Percentiles rank a stretch among this genome's conserved stretches.
phyloP scores from a whole-genome alignment of 164 flowering plant genomes.

The Paratinospora sagittata region DNA sequence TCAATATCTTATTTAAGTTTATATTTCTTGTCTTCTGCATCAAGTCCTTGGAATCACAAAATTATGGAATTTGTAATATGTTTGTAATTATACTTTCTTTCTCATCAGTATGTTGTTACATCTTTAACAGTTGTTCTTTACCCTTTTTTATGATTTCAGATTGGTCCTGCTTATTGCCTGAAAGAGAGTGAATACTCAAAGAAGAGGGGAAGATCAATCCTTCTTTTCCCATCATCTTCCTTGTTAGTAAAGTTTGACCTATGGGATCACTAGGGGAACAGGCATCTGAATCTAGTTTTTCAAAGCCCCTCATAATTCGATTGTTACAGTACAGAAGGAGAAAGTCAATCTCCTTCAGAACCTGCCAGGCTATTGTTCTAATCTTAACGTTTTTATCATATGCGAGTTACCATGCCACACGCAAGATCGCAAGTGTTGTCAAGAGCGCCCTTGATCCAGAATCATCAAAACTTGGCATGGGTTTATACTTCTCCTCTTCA shows the following conservation, averaged over 20 bases:
- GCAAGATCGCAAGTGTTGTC: constrained; percentile 84
- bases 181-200: not conserved
- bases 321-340: constrained; percentile 36
- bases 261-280: constrained; percentile 27
- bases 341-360: constrained; percentile 42
- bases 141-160: constrained; percentile 12
- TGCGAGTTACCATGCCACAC: constrained; percentile 67
- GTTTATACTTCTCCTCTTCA: constrained; percentile 17
- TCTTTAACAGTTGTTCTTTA: too few species aligned
- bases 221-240: not conserved
- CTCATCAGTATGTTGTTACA: not conserved
- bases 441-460: constrained; percentile 80
- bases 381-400: constrained; percentile 74
- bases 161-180: not conserved
- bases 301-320: constrained; percentile 55
- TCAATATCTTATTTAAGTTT: too few species aligned
- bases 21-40: too few species aligned
- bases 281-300: constrained; percentile 8
- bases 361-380: constrained; percentile 70
- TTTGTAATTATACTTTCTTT: too few species aligned
- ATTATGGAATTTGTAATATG: too few species aligned
- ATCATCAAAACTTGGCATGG: constrained; percentile 29
- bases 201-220: not conserved
- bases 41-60: too few species aligned
- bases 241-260: too few species aligned